Evolutionary conservation across 768 basidiomycete genomes (phyloP).

Genomic region (Cubamyces lactineus): DNA sequence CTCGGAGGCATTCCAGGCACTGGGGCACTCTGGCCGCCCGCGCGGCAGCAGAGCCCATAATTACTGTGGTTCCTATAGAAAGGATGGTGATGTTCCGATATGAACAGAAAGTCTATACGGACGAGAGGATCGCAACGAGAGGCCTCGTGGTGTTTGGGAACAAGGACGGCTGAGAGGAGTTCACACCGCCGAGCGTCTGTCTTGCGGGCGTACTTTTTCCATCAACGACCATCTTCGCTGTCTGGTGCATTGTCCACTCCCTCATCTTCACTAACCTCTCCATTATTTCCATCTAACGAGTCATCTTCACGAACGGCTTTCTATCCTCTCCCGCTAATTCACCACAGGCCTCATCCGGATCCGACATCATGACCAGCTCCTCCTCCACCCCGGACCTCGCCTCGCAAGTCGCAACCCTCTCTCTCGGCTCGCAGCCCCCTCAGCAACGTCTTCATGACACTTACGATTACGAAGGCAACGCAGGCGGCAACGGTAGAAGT

Average conservation of each 20-base stretch:
- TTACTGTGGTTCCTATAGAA: neutral
- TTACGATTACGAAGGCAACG: conserved; percentile 80
- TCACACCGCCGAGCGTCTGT: conserved; percentile 25
- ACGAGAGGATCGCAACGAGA: neutral
- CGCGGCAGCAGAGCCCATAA: neutral
- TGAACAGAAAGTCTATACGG: conserved; percentile 3
- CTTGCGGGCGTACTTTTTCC: conserved; percentile 30
- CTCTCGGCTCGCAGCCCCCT: conserved; percentile 62
- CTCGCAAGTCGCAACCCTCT: conserved; percentile 48
- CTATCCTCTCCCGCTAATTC: conserved; percentile 23
- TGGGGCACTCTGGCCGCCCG: neutral
- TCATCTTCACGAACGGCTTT: conserved; percentile 30
- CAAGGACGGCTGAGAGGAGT: conserved; percentile 13
- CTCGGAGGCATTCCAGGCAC: conserved; percentile 5
- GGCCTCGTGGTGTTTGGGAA: conserved; percentile 21
- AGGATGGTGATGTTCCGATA: conserved; percentile 2
- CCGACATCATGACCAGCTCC: conserved; percentile 70
- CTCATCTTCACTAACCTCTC: conserved; percentile 27
- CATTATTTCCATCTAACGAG: conserved; percentile 29
- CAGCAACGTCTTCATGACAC: conserved; percentile 84
- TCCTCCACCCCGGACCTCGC: conserved; percentile 76
- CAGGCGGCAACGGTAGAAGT: conserved; percentile 50
- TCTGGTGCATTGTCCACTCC: conserved; percentile 27
- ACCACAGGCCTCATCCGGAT: conserved; percentile 13
- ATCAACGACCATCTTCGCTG: conserved; percentile 37